Evolutionary conservation across 768 basidiomycete species (phyloP), one percentile per base, ranked within the genome.

Genomic region (Saitozyma sp.): DNA sequence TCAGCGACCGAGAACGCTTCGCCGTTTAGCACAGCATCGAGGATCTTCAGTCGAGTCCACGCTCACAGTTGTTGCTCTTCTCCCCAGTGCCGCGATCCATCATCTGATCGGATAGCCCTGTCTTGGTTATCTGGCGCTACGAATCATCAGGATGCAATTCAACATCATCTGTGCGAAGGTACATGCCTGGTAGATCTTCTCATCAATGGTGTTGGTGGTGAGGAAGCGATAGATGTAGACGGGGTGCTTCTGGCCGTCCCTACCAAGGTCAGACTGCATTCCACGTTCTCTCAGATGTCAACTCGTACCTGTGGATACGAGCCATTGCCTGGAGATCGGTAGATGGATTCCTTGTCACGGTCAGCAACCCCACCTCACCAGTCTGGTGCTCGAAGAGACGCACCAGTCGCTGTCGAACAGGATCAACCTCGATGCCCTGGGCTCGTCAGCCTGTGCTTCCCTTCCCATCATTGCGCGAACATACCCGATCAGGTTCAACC

Each of bases 261-360:
- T 94, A 68, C 5, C 8, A 10, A 5, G 8, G 38, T 61, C 9
- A 64, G 51, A 19, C 13, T 13, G 6, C 17, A 37, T 7, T 52
- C 37, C 39, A 46, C 6, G 40, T 9, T 38, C 10, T 16, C 10
- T 39, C 13, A 45, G 14, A 37, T 7, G 14, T 7, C 6, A 11
- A 37, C 20, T 62, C 70, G 58, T 63, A 91, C 92, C 92, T 85
- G 79, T 95, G 91, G 75, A 94, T 95, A 54, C 95, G 86, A 56
- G 93, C 95, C 95, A 98, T 98, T 1, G 96, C 89, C 79, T 99
- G 96, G 16, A 93, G 79, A 80, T 99, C 96, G 70, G 78, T 80
- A n/a, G 76, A 77, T 6, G 79, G 79, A 49, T 80, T 80, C 79
- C 77, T 78, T 46, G 45, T 2, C 29, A 46, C 56, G 14, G 41